Base-by-base conservation (phyloP, 805 yeast species). In the Ogataea sp. region DNA sequence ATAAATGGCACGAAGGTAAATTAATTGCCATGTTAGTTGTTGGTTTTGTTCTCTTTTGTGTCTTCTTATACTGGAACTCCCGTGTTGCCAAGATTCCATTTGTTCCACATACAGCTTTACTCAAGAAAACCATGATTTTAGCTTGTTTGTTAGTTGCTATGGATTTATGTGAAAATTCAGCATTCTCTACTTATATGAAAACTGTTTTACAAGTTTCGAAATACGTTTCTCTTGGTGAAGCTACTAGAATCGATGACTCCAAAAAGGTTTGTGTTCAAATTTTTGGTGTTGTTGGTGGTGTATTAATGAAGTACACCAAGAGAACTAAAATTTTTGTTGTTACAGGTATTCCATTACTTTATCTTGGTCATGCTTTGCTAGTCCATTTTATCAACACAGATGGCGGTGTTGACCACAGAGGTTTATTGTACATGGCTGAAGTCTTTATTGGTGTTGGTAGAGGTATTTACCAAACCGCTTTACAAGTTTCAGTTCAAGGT, bases 1-100 rank as follows among this genome's bases (percentile, higher is more conserved):
- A 62, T 2, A 64, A 67, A 38, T 84, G 94, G 94, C 52, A 62
- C 39, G 62, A 66, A 42, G 85, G 76, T 15, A 64, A 73, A 34
- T 68, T 80, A 47, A 76, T 84, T 48, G 90, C 70, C 6, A 87
- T 89, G 2, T 59, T 83, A 37, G 83, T 80, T 17, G 53, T 84
- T 40, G 93, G 94, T 2, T 67, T 75, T 46, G 71, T 67, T 17
- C 56, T 78, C 24, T 53, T 82, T 39, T 85, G 87, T 6, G 55
- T 70, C n/a, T 75, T 80, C 41, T 50, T 70, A 14, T n/a, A 57
- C 17, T 82, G 83, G 79, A 93, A 83, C 56, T 43, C 55, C 21
- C 67, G 64, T 43, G 64, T 62, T 43, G 76, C 88, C 16, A 62
- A 55, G 37, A 66, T 71, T 50, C 93, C 94, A n/a, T 54, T 84